These are phyloP conservation scores for Anthracocystis panici-leucophaei DNA, from an alignment of 1,284 basidiomycete species.

Conservation along the genomic window DNA sequence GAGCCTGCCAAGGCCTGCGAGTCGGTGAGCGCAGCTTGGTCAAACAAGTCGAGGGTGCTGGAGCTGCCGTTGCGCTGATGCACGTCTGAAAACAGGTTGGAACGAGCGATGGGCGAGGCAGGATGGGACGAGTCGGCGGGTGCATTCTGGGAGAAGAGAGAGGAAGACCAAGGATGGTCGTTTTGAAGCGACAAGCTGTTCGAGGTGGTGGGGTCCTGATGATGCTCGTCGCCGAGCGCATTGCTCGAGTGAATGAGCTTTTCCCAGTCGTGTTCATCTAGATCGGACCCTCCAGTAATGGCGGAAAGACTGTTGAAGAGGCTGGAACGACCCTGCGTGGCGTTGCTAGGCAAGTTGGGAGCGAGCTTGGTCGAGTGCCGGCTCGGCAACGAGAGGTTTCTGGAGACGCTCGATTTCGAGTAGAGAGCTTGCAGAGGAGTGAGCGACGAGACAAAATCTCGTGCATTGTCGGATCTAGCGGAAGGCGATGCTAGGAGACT, in stretches of 20 bases:
- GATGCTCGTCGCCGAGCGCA: conserved; percentile 49
- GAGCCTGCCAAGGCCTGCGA: conserved; percentile 23
- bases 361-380: conserved; percentile 39
- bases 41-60: conserved; percentile 22
- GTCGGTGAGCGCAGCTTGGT: conserved; percentile 30
- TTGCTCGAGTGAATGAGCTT: conserved; percentile 53
- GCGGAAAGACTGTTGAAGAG: conserved; percentile 58
- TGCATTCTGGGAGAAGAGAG: conserved; percentile 23
- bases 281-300: conserved; percentile 55
- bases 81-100: conserved; percentile 16
- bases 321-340: conserved; percentile 37
- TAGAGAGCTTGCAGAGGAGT: conserved; percentile 48
- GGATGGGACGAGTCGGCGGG: conserved; percentile 25
- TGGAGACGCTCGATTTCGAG: conserved; percentile 42
- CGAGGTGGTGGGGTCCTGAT: conserved; percentile 27
- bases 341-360: conserved; percentile 30
- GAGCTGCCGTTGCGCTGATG: conserved; percentile 29
- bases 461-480: conserved; percentile 10
- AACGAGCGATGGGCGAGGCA: conserved; percentile 33
- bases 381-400: conserved; percentile 48
- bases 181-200: conserved; percentile 18
- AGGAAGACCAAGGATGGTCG: conserved; percentile 39
- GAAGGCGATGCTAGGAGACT: conserved; percentile 26
- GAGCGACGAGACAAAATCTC: conserved; percentile 22
- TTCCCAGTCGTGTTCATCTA: conserved; percentile 63